Conservation (phyloP, 1,139 yeast genomes). For the Saccharomycopsis phalli region DNA sequence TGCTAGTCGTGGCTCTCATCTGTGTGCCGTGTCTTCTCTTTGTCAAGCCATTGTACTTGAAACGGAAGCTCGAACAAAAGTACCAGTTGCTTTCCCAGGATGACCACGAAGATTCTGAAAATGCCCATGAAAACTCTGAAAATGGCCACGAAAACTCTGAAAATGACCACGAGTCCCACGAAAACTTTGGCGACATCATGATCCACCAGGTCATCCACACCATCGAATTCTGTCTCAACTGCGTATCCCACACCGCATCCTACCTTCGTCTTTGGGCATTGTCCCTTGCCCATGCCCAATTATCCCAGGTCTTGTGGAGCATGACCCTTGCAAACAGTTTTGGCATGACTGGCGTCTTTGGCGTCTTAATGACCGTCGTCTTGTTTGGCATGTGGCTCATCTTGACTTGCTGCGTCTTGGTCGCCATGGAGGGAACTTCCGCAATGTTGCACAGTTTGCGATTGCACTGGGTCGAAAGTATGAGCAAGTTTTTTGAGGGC, state of each 20-base stretch:
- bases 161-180: too few relatives aligned
- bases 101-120: conserved; percentile 23
- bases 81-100: conserved; percentile 27
- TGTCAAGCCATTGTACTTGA: conserved; percentile 52
- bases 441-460: conserved; percentile 82
- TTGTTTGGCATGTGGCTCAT: conserved; percentile 76
- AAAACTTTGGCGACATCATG: conserved; percentile 64
- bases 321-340: conserved; percentile 61
- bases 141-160: conserved; percentile 45
- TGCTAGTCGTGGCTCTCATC: conserved; percentile 51
- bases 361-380: conserved; percentile 44
- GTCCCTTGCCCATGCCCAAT: conserved; percentile 71
- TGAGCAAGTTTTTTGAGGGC: conserved; percentile 81
- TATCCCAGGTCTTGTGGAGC: conserved; percentile 66
- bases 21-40: conserved; percentile 74
- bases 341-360: conserved; percentile 41
- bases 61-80: conserved; percentile 36
- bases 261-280: conserved; percentile 73
- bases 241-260: conserved; percentile 75
- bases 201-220: conserved; percentile 76
- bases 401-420: conserved; percentile 63
- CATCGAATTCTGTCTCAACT: conserved; percentile 68
- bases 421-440: conserved; percentile 79
- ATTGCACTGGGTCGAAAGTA: conserved; percentile 82
- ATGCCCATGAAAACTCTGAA: conserved; percentile 34